Evolutionary conservation across 108 stramenopile species (phyloP).

Genomic region (Heterococcus sp.): DNA sequence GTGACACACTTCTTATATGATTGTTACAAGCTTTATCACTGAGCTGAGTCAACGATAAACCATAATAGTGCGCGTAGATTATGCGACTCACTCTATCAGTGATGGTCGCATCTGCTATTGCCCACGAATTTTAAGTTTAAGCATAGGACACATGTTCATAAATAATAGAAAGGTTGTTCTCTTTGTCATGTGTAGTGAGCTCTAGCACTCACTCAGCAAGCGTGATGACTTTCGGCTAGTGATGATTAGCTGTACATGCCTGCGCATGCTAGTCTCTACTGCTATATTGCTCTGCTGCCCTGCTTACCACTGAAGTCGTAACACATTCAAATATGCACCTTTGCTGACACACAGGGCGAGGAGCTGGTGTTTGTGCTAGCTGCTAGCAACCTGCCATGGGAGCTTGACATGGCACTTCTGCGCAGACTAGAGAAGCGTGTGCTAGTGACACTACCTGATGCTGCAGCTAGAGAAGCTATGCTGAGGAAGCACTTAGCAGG

Average conservation of each 20-base stretch:
- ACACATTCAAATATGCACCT: neutral
- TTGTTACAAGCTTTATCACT: neutral
- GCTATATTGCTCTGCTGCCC: neutral
- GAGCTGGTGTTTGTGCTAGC: slow-evolving; percentile 65
- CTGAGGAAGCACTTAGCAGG: neutral
- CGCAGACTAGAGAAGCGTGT: slow-evolving; percentile 73
- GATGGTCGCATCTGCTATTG: neutral
- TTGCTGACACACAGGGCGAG: neutral
- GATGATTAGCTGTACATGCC: no score
- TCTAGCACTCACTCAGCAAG: no score
- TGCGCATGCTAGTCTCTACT: neutral
- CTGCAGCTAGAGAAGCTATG: neutral
- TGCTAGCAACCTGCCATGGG: slow-evolving; percentile 88
- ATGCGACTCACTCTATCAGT: neutral
- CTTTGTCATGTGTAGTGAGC: no score
- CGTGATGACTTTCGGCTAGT: no score
- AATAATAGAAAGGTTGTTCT: no score
- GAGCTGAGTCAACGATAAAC: no score
- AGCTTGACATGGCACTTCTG: slow-evolving; percentile 80
- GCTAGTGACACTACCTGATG: slow-evolving; percentile 73
- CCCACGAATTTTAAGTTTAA: neutral
- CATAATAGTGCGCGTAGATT: neutral
- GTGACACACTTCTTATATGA: neutral
- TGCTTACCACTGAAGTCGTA: neutral
- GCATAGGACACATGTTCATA: neutral